Conservation (phyloP, 2,329 filamentous ascomycete genomes). For the Stachybotrys chartarum region DNA sequence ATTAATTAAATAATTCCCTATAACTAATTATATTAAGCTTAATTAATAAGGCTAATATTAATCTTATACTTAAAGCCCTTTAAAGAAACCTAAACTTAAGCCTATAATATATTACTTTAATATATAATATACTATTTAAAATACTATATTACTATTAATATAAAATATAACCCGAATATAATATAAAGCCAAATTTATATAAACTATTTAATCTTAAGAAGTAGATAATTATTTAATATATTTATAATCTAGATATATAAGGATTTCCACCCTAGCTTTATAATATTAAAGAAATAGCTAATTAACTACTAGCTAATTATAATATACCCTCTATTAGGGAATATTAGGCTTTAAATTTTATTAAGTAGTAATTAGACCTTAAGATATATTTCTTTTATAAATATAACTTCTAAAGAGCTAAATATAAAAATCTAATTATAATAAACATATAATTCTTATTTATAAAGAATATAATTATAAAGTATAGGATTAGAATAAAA, state of each 20-base stretch:
- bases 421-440: slow-evolving; percentile 9
- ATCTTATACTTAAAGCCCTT: slow-evolving; percentile 2
- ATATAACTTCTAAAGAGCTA: slow-evolving; percentile 10
- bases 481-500: slow-evolving; percentile 3
- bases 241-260: slow-evolving; percentile 4
- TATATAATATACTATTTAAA: not conserved
- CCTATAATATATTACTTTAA: not conserved
- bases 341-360: not conserved
- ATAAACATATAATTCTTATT: too few species aligned
- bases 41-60: slow-evolving; percentile 1
- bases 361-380: too few species aligned
- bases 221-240: slow-evolving; percentile 5
- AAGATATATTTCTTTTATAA: too few species aligned
- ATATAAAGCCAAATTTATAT: slow-evolving; percentile 2
- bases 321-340: slow-evolving; percentile 2
- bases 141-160: not conserved
- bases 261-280: slow-evolving; percentile 2
- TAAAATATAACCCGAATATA: not conserved
- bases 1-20: not conserved
- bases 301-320: not conserved
- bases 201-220: slow-evolving; percentile 5
- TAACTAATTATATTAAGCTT: not conserved
- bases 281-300: too few species aligned
- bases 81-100: not conserved
- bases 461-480: slow-evolving; percentile 7